phyloP scores from a whole-genome alignment of 192 early-diverging fungal genomes.

The Geranomyces variabilis region DNA sequence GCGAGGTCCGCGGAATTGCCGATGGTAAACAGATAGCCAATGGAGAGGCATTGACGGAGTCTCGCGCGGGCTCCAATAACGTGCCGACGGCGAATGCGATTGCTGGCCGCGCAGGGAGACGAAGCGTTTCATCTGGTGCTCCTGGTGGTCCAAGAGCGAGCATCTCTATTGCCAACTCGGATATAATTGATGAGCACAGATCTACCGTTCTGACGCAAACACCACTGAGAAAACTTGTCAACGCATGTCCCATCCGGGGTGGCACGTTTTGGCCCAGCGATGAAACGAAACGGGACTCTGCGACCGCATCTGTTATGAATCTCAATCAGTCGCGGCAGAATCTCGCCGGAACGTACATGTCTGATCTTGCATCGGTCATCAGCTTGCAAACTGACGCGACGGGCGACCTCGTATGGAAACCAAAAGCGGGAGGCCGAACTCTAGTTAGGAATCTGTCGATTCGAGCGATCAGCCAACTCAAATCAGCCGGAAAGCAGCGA shows the following conservation, averaged over 20 bases:
- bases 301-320: neutral
- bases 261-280: slow-evolving; percentile 11
- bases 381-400: slow-evolving; percentile 18
- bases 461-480: slow-evolving; percentile 19
- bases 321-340: neutral
- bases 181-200: neutral
- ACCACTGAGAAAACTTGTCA: slow-evolving; percentile 5
- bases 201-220: slow-evolving; percentile 12
- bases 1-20: slow-evolving; percentile 24
- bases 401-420: slow-evolving; percentile 9
- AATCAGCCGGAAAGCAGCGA: neutral
- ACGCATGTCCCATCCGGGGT: neutral
- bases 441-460: slow-evolving; percentile 20
- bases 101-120: neutral
- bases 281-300: neutral
- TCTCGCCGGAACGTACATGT: neutral
- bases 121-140: too few relatives aligned
- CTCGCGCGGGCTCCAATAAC: neutral
- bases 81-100: neutral
- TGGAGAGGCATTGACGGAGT: slow-evolving; percentile 12
- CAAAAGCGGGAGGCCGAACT: slow-evolving; percentile 14
- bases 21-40: slow-evolving; percentile 24
- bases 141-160: neutral
- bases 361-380: neutral
- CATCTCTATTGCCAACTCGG: slow-evolving; percentile 4